A percentile compares a stretch with the other conserved stretches of the same genome.
These are phyloP conservation scores for Candida dubliniensis DNA, from an alignment of 1,139 yeast species.

Conservation along the genomic window DNA sequence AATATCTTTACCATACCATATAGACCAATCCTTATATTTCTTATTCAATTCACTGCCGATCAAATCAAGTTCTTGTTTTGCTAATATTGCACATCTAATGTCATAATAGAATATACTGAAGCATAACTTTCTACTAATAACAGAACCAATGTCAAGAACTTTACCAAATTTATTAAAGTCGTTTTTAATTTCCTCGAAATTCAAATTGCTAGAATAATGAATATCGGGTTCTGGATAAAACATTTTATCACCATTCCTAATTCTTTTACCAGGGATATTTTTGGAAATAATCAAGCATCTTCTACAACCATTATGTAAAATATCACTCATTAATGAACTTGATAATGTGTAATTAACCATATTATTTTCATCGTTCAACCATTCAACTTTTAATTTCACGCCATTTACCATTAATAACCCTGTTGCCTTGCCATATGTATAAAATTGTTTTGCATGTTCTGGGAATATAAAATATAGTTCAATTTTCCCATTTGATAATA, in stretches of 20 bases:
- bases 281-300: constrained; percentile 36
- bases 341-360: constrained; percentile 32
- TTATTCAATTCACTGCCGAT: constrained; percentile 36
- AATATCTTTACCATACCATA: constrained; percentile 69
- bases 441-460: constrained; percentile 57
- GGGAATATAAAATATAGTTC: constrained; percentile 56
- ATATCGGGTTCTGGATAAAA: constrained; percentile 36
- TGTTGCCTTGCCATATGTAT: constrained; percentile 48
- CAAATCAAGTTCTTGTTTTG: constrained; percentile 47
- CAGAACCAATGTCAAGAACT: constrained; percentile 63
- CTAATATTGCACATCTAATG: constrained; percentile 62
- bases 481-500: constrained; percentile 22
- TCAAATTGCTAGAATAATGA: constrained; percentile 32
- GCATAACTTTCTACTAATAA: constrained; percentile 64
- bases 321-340: constrained; percentile 28
- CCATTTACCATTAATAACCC: constrained; percentile 69
- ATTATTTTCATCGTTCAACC: constrained; percentile 29
- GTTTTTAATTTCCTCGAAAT: constrained; percentile 31
- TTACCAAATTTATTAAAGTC: constrained; percentile 63
- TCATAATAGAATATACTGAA: constrained; percentile 64
- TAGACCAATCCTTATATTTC: constrained; percentile 61
- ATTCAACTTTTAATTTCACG: constrained; percentile 38
- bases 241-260: constrained; percentile 19
- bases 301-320: constrained; percentile 30
- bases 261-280: constrained; percentile 24